Percentiles rank a stretch among this genome's conserved stretches.
phyloP scores from a whole-genome alignment of 768 basidiomycete genomes.

The Tylopilus felleus region DNA sequence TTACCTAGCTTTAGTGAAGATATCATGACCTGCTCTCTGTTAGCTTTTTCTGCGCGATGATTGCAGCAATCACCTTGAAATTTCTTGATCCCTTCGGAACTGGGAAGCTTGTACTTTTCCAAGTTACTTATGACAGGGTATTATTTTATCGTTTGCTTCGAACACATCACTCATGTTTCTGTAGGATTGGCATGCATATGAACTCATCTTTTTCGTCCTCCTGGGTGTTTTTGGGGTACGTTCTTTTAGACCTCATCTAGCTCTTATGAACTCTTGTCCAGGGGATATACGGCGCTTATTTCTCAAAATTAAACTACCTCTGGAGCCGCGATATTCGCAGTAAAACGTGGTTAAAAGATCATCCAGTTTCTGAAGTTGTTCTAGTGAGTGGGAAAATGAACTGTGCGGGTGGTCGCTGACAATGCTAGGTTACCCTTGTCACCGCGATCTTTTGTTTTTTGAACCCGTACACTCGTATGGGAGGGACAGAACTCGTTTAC shows the following conservation, averaged over 20 bases:
- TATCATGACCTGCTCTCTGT: conserved; percentile 13
- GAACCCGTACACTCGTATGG: conserved; percentile 90
- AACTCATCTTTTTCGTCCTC: conserved; percentile 79
- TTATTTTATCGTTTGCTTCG: not conserved
- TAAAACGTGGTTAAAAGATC: conserved; percentile 72
- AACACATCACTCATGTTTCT: conserved; percentile 2
- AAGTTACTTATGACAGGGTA: conserved; percentile 86
- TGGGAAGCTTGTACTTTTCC: conserved; percentile 89
- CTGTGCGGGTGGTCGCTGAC: conserved; percentile 9
- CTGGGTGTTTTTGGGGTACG: conserved; percentile 88
- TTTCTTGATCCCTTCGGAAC: conserved; percentile 95
- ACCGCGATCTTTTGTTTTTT: conserved; percentile 80
- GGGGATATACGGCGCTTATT: conserved; percentile 93
- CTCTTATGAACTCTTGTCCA: conserved; percentile 29
- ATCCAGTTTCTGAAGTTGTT: conserved; percentile 81
- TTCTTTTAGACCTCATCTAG: conserved; percentile 2
- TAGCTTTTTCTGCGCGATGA: conserved; percentile 97
- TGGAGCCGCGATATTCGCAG: conserved; percentile 85
- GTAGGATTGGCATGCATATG: conserved; percentile 91
- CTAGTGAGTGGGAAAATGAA: conserved; percentile 48
- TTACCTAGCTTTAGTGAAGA: not conserved
- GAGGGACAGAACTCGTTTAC: conserved; percentile 93
- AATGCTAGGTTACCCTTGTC: conserved; percentile 63
- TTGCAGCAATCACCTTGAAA: conserved; percentile 90
- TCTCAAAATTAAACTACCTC: conserved; percentile 85